Evolutionary conservation across 805 yeast species (phyloP).

Genomic region (Metschnikowia reukaufii): DNA sequence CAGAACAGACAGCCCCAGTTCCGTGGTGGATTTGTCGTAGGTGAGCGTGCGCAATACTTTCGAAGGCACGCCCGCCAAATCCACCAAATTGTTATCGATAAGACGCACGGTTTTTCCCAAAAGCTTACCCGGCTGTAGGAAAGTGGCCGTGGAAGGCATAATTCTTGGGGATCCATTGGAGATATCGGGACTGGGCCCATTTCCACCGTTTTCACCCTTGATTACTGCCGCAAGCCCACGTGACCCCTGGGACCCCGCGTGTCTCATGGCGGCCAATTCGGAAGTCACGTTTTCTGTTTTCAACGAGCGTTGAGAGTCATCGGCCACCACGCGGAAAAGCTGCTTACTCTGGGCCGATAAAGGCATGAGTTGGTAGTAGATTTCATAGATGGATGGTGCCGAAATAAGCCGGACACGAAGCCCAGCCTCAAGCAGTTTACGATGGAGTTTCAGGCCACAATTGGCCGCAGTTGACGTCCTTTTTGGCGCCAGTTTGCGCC

Average conservation of each 20-base stretch:
- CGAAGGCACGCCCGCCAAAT: conserved; percentile 36
- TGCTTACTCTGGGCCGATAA: conserved; percentile 27
- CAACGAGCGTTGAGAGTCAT: conserved; percentile 1
- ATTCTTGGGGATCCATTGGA: neutral
- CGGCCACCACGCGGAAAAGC: conserved; percentile 9
- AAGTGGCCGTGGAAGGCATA: neutral
- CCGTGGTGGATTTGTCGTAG: conserved; percentile 11
- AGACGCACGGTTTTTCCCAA: conserved; percentile 33
- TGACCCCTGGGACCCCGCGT: conserved; percentile 1
- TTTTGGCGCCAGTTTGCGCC: conserved; percentile 30
- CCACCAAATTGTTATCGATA: conserved; percentile 40
- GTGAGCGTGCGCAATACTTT: conserved; percentile 36
- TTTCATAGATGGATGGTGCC: conserved; percentile 43
- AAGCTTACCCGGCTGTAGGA: conserved; percentile 11
- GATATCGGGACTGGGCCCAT: neutral
- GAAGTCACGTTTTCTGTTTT: conserved; percentile 11
- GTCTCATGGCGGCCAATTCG: conserved; percentile 5
- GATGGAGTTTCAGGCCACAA: conserved; percentile 31
- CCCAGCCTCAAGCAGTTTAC: conserved; percentile 51
- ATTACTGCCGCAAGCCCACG: neutral
- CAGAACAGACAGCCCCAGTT: conserved; percentile 11
- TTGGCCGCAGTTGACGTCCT: conserved; percentile 14
- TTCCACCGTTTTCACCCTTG: neutral
- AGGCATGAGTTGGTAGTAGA: conserved; percentile 45
- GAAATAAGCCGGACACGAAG: conserved; percentile 49